Base-by-base conservation (phyloP, 2,329 filamentous ascomycete species). In the Fusarium mundagurra region DNA sequence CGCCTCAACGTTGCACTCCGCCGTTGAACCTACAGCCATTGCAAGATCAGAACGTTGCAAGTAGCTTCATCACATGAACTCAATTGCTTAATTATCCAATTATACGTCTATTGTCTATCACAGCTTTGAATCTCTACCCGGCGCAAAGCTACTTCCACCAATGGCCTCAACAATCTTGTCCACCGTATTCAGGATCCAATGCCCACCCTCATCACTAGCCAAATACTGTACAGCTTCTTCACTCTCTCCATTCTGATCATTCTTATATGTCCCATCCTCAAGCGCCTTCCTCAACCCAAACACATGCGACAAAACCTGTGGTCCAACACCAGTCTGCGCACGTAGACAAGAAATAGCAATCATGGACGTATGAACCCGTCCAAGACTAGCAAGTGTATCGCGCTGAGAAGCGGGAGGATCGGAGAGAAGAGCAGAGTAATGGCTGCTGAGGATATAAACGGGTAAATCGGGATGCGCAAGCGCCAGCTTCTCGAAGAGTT, bases 391-490 rank as follows among this genome's bases (percentile, higher is more conserved):
- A 29, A 86, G 80, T 0, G 86, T 86, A 29, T 83, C 84, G 9
- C 82, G 78, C 13, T 84, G 78, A 20, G 82, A 82, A 7, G 76
- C 77, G 1, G 86, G 81, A 3, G 93, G 93, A 75, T 96, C 92
- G 0, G 92, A 88, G 43, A 97, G 90, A 18, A 96, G 81, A 3
- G 89, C 90, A 0, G 91, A 91, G 80, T 97, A 97, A 80, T 96
- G 92, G 58, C 87, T 88, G 73, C 91, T 87, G 20, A 96, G 84
- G 75, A 97, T 96, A 79, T 94, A 91, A 7, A 95, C 92, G 0
- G 94, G 94, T 31, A 97, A 83, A 80, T 96, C 94, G 0, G 94
- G 94, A 80, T 97, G 94, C 17, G 92, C 91, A n/a, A 87, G 86
- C 0, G 89, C 92, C 3, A 97, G 89, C 82, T 92, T 94, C 58